Evolutionary conservation across 768 basidiomycete species (phyloP).

Genomic region (Termitomyces sp.): DNA sequence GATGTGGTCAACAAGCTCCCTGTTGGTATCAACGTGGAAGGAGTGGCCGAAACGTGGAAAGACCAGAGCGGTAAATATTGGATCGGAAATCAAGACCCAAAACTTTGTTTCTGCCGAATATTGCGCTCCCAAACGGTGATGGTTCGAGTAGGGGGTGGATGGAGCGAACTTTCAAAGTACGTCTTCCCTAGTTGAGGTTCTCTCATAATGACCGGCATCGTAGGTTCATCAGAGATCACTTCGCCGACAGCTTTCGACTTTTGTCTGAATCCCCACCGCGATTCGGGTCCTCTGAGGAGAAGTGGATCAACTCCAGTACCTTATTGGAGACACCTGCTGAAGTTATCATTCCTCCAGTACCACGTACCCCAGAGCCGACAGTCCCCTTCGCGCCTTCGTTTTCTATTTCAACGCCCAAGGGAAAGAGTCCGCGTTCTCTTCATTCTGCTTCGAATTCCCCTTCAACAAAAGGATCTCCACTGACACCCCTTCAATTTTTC

Average conservation of each 20-base stretch:
- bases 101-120: conserved; percentile 88
- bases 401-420: conserved; percentile 52
- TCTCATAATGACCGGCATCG: conserved; percentile 2
- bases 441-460: conserved; percentile 32
- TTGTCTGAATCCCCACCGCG: conserved; percentile 59
- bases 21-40: conserved; percentile 77
- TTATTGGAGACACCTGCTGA: conserved; percentile 50
- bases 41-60: conserved; percentile 80
- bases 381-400: conserved; percentile 59
- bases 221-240: conserved; percentile 85
- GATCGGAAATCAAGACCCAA: conserved; percentile 91
- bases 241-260: conserved; percentile 76
- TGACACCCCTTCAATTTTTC: conserved; percentile 81
- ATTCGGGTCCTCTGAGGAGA: conserved; percentile 53
- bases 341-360: conserved; percentile 22
- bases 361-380: conserved; percentile 63
- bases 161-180: conserved; percentile 87
- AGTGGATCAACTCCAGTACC: conserved; percentile 79
- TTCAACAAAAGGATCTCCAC: conserved; percentile 62
- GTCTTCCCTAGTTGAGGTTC: conserved; percentile 18
- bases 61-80: conserved; percentile 94
- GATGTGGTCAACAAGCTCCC: conserved; percentile 87
- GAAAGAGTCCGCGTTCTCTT: conserved; percentile 45
- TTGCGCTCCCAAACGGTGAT: conserved; percentile 89
- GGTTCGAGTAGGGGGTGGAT: conserved; percentile 95